Base-by-base conservation (phyloP, 139 green algal species). In the Volvox reticuliferus region DNA sequence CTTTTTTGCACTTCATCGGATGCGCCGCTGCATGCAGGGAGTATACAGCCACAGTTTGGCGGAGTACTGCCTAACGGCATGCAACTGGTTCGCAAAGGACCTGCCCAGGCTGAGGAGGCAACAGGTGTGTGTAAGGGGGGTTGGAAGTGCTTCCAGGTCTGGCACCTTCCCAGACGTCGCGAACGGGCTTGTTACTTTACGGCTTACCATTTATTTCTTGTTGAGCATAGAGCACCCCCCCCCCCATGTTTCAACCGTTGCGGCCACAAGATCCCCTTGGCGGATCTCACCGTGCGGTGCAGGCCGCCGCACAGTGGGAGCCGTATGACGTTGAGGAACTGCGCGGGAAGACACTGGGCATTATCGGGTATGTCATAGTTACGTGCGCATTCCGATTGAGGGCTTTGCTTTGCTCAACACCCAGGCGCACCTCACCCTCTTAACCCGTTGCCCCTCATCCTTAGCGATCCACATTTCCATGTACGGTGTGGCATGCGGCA, bases 11-110 rank as follows among this genome's bases (percentile, higher is more conserved):
- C 44, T 55, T 55, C 44, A 5, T 55, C 9, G 44, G 44, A 55
- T 55, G 44, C n/a, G n/a, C n/a, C n/a, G n/a, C n/a, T n/a, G n/a
- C 44, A 55, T 55, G 44, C 90, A 94, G 89, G 96, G 97, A 18
- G 94, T 95, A 28, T 98, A 97, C 95, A 96, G 89, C 75, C 93
- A 97, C 89, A 96, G 92, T 17, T 91, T 98, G 26, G 96, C 96
- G 24, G 97, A 98, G 95, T 98, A 95, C 86, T 92, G 90, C 19
- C 86, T 98, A 20, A 94, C 95, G 20, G 94, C 91, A 13, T 97
- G 94, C 94, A 97, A 94, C 88, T 98, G 86, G 67, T 98, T 98
- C 89, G 97, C 97, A 1, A 97, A 97, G 90, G 93, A 98, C 89
- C 76, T 97, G 35, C 94, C 95, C 17, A 86, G 95, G 0, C 85